Evolutionary conservation across 192 early-diverging fungal species (phyloP), one percentile per base, ranked within the genome.

Genomic region (Linnemannia elongata): DNA sequence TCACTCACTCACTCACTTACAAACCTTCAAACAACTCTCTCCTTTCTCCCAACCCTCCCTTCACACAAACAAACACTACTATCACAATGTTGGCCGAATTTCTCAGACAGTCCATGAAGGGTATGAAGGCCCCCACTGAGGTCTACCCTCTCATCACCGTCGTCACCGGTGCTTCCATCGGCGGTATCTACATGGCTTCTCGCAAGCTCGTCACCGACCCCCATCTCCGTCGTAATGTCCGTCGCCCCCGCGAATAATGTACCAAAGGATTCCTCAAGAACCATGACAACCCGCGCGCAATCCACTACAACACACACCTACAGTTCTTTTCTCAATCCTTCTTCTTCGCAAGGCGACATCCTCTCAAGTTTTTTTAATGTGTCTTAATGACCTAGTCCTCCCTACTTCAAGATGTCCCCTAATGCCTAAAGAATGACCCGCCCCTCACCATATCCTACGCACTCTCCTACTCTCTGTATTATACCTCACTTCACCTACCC

Each of bases 181-280:
- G 85, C 49, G 85, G 85, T 35, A 75, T 76, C 68, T 87, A 81
- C 76, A 87, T 87, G 85, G 85, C 76, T 33, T 78, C 81, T 69
- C 85, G 85, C 76, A 87, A 87, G 72, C 79, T 87, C 27, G 76
- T 33, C 78, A 87, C 85, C 20, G 85, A 87, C 60, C 85, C 85
- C 52, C 79, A 87, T 52, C 85, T 87, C 45, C 85, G 85, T 60
- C 75, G 57, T 33, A 45, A 81, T 20, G 83, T 52, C 60, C 4
- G 71, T 72, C 45, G 45, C 18, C 27, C 80, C 38, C 52, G 47
- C 72, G 35, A 24, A 24, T 36, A 78, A 45, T 75, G 78, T 74
- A 74, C n/a, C 12, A 15, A 38, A 57, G 57, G 71, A 13, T 36
- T 54, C 35, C 24, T 71, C 63, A 79, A 72, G 78, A 72, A 79